Percentiles rank a stretch among this genome's conserved stretches.
phyloP scores from a whole-genome alignment of 345 rosid species.

The Populus davidiana region DNA sequence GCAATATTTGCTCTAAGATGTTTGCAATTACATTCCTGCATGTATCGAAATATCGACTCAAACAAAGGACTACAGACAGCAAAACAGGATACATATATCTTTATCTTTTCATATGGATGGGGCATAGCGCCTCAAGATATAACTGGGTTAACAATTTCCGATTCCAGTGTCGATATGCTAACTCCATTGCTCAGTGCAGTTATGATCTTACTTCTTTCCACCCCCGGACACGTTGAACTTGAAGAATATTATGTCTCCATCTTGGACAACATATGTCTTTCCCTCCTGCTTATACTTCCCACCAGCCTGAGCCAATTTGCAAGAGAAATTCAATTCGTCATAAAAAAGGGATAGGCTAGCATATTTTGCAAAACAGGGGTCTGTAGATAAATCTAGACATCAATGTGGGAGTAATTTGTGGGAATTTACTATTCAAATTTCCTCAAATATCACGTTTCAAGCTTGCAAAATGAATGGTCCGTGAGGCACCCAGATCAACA shows the following conservation, averaged over 20 bases:
- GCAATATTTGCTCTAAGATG: background rate
- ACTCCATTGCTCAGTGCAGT: background rate
- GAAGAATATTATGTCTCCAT: conserved; percentile 89
- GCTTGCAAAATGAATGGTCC: no score
- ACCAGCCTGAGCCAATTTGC: conserved; percentile 52
- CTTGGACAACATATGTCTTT: conserved; percentile 90
- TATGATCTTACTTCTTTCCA: conserved; percentile 75
- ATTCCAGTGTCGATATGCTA: background rate
- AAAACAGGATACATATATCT: conserved; percentile 1
- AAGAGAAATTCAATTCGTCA: background rate
- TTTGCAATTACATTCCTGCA: background rate
- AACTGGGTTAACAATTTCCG: background rate
- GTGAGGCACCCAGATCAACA: no score
- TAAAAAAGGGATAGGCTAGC: background rate
- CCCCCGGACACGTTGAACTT: conserved; percentile 97
- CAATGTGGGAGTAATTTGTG: no score
- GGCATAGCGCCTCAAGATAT: background rate
- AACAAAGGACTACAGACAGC: background rate
- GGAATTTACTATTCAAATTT: no score
- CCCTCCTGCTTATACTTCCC: conserved; percentile 96
- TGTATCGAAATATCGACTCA: background rate
- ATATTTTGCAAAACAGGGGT: background rate
- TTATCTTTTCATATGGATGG: background rate
- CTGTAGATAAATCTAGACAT: background rate
- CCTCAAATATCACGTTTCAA: no score